Base-by-base conservation (phyloP, 2,329 filamentous ascomycete genomes). In the Emmonsiellopsis sp. region DNA sequence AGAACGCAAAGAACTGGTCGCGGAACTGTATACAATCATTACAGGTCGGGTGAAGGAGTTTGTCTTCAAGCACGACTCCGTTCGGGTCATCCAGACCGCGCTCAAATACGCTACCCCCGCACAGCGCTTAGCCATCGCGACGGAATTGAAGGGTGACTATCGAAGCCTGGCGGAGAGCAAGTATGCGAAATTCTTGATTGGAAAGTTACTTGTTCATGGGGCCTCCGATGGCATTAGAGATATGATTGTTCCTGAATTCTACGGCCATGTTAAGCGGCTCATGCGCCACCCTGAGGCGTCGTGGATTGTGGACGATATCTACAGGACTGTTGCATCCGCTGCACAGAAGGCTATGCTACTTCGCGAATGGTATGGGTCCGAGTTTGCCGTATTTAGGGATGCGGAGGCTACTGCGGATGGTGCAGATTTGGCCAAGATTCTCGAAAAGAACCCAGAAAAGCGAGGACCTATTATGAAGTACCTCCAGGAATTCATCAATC, bases 231-330 rank as follows among this genome's bases (percentile, higher is more conserved):
- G 92, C 70, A 89, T 94, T 58, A 82, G 90, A 63, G 87, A 95
- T 66, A 73, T 94, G 60, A 88, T 98, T 63, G 84, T 98, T 10
- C 86, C 88, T 43, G 91, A 98, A 69, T 97, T 98, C 73, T 96
- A 93, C 69, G 91, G 93, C 55, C 85, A 92, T 68, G 87, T 97
- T 57, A 87, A 88, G 66, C 88, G 90, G 65, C 77, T 97, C 65
- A 96, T 97, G 69, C 93, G 95, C 69, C 93, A 98, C 71, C 83
- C 92, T 1, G 94, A 98, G 71, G 93, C 88, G 34, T 91, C 89
- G 42, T 98, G 93, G 91, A 97, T 98, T 61, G 76, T 98, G 42
- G 94, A 98, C 69, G 93, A 98, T 69, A 87, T 96, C 60, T 98
- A 97, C 75, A 84, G 93, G 56, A 86, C 86, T 47, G 85, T 92